Evolutionary conservation across 768 basidiomycete species (phyloP).

Genomic region (Macrolepiota fuliginosa): DNA sequence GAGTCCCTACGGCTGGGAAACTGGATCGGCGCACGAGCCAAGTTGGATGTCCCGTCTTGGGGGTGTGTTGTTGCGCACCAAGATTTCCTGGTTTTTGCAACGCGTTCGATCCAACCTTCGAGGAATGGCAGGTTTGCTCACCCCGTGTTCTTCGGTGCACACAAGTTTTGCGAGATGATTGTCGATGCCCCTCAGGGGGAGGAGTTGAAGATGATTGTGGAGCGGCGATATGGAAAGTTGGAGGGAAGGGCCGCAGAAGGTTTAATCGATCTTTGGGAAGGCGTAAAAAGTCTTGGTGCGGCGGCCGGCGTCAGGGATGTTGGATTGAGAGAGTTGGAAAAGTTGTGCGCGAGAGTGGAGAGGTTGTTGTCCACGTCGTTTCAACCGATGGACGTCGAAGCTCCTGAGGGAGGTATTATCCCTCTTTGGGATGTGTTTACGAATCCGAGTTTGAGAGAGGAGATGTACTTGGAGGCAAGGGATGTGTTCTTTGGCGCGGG

Average conservation of each 20-base stretch:
- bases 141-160: slow-evolving; percentile 79
- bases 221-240: slow-evolving; percentile 63
- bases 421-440: slow-evolving; percentile 51
- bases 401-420: slow-evolving; percentile 18
- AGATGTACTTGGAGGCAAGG: slow-evolving; percentile 82
- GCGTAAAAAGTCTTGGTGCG: slow-evolving; percentile 49
- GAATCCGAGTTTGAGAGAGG: slow-evolving; percentile 78
- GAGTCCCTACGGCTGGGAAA: slow-evolving; percentile 70
- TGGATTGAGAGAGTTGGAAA: slow-evolving; percentile 79
- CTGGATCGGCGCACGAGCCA: slow-evolving; percentile 72
- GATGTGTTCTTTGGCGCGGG: slow-evolving; percentile 90
- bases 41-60: slow-evolving; percentile 70
- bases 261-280: slow-evolving; percentile 70
- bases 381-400: slow-evolving; percentile 40
- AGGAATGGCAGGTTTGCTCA: slow-evolving; percentile 45
- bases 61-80: slow-evolving; percentile 74
- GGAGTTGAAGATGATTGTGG: slow-evolving; percentile 73
- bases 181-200: slow-evolving; percentile 57
- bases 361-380: slow-evolving; percentile 51
- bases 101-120: slow-evolving; percentile 62
- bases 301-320: slow-evolving; percentile 55
- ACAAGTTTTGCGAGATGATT: slow-evolving; percentile 76
- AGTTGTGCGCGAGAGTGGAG: slow-evolving; percentile 76
- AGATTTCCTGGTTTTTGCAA: slow-evolving; percentile 86
- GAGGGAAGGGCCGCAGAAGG: slow-evolving; percentile 43